Base-by-base conservation (phyloP, 2,329 filamentous ascomycete genomes). In the Pseudogymnoascus sp. region DNA sequence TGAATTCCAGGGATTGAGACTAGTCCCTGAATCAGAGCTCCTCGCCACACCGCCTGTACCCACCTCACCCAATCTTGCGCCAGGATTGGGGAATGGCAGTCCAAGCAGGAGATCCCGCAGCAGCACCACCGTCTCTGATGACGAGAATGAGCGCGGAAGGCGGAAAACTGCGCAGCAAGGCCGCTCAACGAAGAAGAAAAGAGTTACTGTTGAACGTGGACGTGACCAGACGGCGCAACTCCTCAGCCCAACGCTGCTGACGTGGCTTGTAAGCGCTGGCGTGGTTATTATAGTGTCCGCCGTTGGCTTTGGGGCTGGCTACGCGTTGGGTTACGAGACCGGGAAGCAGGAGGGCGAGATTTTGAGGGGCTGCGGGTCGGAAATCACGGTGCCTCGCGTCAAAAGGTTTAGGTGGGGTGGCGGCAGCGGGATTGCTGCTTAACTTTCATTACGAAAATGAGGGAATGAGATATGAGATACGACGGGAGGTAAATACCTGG, bases 211-310 rank as follows among this genome's bases (percentile, higher is more conserved):
- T 31, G 73, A 73, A 6, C 75, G 72, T 2, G 69, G 72, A 6
- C 35, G 59, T 4, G 59, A 60, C 2, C 38, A 40, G 14, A 60
- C 35, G 26, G 22, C 40, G 6, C 59, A 41, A n/a, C 70, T 81
- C 37, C 79, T 87, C 61, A 85, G 81, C 60, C 84, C 85, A 35
- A 87, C 85, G 1, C 74, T 87, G 6, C 72, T 88, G 60, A 85
- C 85, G 0, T 88, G 85, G 73, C 84, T 86, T 5, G 80, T 89
- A 62, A 85, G 83, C 63, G 86, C 86, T 6, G 86, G 87, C 16
- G 86, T 89, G 1, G 83, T 89, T 1, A 85, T 89, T 7, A 78
- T 89, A 10, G 83, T 89, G 2, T 86, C 84, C 6, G 86, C 88
- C 1, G 85, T 89, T 35, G 86, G 86, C 2, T 89, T 89, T 67